Evolutionary conservation across 2,329 filamentous ascomycete genomes (phyloP), one percentile per base, ranked within the genome.

Genomic region (Clarireedia monteithiana): DNA sequence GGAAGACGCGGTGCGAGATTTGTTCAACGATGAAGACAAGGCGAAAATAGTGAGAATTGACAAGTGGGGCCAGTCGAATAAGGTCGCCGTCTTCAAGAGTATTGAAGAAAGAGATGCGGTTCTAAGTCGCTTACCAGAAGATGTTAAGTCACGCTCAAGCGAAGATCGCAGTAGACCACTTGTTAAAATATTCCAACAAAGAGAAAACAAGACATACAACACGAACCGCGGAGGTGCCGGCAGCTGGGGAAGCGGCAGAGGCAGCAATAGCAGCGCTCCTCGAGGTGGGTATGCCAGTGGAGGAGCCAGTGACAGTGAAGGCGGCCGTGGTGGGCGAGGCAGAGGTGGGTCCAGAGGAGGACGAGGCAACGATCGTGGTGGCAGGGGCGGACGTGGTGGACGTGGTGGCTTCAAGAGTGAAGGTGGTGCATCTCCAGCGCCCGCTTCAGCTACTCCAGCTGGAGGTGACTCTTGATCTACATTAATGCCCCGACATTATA

Each of bases 251-350:
- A 80, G 77, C 67, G 86, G 77, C 62, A 80, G 87, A 48, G 82
- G 86, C 53, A 82, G 83, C 49, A 77, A 77, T 61, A 77, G 77
- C 61, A 71, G 73, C 50, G 72, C 74, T 51, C 63, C 68, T 48
- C 80, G 81, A 56, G 88, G 86, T 64, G 90, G 89, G 58, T 96
- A 96, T 75, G 85, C 89, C 64, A 95, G 90, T 67, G 88, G 87
- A 55, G 88, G 89, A 57, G 91, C 85, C 58, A 88, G 86, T 63
- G 88, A 91, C 61, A 86, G 89, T 58, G 79, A 82, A 58, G 79
- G 81, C 53, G 79, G 78, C 27, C 77, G 79, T 48, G 76, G 75
- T 39, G 74, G 75, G 20, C 76, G 80, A 64, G 75, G 84, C 39
- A 20, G 39, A 67, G 85, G 77, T 56, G 74, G 75, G 55, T 73